Conservation (phyloP, 768 basidiomycete species). For the Cyclocybe aegerita region DNA sequence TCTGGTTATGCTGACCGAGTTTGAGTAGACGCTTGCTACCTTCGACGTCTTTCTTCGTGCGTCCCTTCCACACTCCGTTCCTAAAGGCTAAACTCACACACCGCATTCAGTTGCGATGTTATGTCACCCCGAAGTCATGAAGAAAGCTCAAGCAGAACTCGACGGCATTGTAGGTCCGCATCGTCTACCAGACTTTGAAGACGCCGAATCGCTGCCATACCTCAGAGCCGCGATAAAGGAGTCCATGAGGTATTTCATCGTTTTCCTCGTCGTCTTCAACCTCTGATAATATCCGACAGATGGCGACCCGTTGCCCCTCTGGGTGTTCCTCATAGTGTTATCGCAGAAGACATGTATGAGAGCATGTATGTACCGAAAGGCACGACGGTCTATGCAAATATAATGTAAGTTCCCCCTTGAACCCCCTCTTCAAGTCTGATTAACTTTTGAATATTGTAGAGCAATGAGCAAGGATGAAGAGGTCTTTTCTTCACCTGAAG, state of each 20-base stretch:
- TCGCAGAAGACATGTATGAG: slow-evolving; percentile 33
- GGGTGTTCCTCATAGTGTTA: slow-evolving; percentile 28
- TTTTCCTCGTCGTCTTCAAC: too few species aligned
- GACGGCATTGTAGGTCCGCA: slow-evolving; percentile 28
- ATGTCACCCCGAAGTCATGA: slow-evolving; percentile 26
- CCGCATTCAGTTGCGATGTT: slow-evolving; percentile 33
- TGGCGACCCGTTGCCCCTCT: slow-evolving; percentile 14
- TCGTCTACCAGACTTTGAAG: slow-evolving; percentile 31
- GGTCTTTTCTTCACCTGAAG: slow-evolving; percentile 22
- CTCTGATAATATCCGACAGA: slow-evolving; percentile 7
- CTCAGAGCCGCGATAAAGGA: too few species aligned
- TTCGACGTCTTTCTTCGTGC: slow-evolving; percentile 14
- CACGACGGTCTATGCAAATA: slow-evolving; percentile 20
- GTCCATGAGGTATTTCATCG: too few species aligned
- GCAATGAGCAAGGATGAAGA: slow-evolving; percentile 12
- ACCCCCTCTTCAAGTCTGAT: not conserved
- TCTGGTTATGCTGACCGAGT: not conserved
- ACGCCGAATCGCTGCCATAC: slow-evolving; percentile 8
- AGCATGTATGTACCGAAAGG: slow-evolving; percentile 36
- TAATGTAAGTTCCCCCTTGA: slow-evolving; percentile 14
- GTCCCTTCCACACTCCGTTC: not conserved
- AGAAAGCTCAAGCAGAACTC: slow-evolving; percentile 33
- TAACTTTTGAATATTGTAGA: not conserved
- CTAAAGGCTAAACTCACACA: not conserved
- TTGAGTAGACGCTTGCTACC: slow-evolving; percentile 13